Evolutionary conservation across 495 filamentous ascomycete species (phyloP).

Genomic region (Lepraria neglecta): DNA sequence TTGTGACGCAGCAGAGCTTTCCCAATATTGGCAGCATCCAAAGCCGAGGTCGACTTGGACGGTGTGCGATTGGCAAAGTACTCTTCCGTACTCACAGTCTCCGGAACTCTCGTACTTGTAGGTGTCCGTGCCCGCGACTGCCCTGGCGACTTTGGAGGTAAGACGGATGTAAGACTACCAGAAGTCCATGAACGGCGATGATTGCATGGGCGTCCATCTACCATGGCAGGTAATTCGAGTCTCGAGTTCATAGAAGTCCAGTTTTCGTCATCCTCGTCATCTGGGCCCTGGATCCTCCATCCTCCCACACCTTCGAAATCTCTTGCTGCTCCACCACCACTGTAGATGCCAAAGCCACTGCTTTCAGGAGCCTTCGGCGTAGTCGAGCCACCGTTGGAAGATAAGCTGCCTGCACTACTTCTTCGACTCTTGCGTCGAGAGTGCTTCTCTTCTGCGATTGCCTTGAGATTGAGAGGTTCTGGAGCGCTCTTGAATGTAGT

Average conservation of each 20-base stretch:
- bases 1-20: constrained; percentile 20
- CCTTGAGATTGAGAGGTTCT: constrained; percentile 18
- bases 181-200: constrained; percentile 28
- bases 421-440: constrained; percentile 23
- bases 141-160: constrained; percentile 12
- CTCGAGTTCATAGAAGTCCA: constrained; percentile 73
- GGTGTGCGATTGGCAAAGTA: constrained; percentile 17
- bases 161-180: constrained; percentile 13
- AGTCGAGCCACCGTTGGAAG: constrained; percentile 22
- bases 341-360: constrained; percentile 27
- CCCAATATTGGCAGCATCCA: constrained; percentile 24
- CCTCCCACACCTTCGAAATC: constrained; percentile 87
- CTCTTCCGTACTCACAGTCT: constrained; percentile 20
- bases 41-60: constrained; percentile 22
- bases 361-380: constrained; percentile 20
- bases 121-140: constrained; percentile 17
- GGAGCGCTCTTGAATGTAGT: background rate
- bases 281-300: constrained; percentile 43
- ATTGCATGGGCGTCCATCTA: constrained; percentile 18
- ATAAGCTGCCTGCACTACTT: constrained; percentile 24
- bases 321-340: constrained; percentile 44
- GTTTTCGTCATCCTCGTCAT: constrained; percentile 49
- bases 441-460: constrained; percentile 32
- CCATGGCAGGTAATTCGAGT: constrained; percentile 52
- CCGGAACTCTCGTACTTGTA: background rate